Base-by-base conservation (phyloP, 75 land plant genomes). In the Adiantum capillusveneris region DNA sequence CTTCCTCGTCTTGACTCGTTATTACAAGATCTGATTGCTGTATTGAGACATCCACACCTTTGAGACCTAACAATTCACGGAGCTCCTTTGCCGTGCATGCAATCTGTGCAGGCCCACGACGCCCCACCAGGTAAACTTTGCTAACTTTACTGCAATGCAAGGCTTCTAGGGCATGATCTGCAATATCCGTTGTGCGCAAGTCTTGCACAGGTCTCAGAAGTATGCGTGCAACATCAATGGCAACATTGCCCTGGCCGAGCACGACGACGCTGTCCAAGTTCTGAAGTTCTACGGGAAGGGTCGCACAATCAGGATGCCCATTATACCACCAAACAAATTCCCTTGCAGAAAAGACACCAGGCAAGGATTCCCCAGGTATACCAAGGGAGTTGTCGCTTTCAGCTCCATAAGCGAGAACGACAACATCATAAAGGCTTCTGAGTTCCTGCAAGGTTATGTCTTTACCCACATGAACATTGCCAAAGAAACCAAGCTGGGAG, bases 301-400 rank as follows among this genome's bases (percentile, higher is more conserved):
- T 70, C n/a, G 50, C 75, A 56, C 71, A 75, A 54, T 90, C 99
- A 9, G 99, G 99, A 53, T 95, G 99, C 36, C 97, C 99, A 76
- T 95, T 95, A 62, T 95, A 95, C 99, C 99, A 95, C 99, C 99
- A 95, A 37, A 95, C 99, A 80, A 95, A 95, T 63, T 95, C 96
- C 63, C 99, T 84, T 41, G 99, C 99, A 21, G 92, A 77, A 58
- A 77, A 68, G 57, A 95, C 79, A 28, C 99, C 99, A 20, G 25
- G 29, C 41, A 90, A 60, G 58, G 80, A 80, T 63, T 95, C 99
- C 34, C 96, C 97, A 25, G 84, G 80, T 55, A 95, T 73, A 2
- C 79, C 78, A 34, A 95, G 79, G 57, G 31, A 50, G 70, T 85
- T 72, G 63, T 95, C 99, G 71, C 96, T 90, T 69, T 95, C 99